Evolutionary conservation across 2,329 filamentous ascomycete species (phyloP), one percentile per base, ranked within the genome.

Genomic region (Bisporella sp.): DNA sequence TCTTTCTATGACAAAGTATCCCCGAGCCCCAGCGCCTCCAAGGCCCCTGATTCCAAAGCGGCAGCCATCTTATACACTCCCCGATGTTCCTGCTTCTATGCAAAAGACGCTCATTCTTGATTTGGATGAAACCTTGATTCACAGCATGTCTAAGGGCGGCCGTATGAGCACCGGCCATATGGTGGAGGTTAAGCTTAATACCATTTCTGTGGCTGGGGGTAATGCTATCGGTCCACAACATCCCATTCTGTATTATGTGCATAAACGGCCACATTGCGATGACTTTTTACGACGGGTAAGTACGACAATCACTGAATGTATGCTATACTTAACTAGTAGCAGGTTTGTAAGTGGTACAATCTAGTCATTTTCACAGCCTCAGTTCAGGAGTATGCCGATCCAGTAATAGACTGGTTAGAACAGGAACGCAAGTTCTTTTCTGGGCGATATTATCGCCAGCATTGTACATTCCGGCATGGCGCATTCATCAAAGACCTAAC

Each of bases 401-500:
- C 93, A 0, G 93, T 99, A 50, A 97, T 99, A 66, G 93, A 99
- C 75, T 97, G 91, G 90, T 78, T 99, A 53, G 93, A 99, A 71
- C 84, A 89, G 59, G 93, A 99, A 70, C 84, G 91, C 63, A 97
- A 97, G 71, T 97, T 89, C 73, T 99, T 99, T 70, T 87, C 87
- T 35, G 89, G 85, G 40, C 78, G 93, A 59, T 97, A 93, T 72
- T 99, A 99, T 70, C 82, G 93, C 49, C 93, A 99, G 68, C 92
- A 99, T 69, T 99, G 93, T 74, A 97, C 93, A 28, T 90, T 89
- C 65, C 81, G 93, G 48, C 93, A 96, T 61, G 92, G 92, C 46
- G 91, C 92, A 32, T 99, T 96, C 66, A 97, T 99, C 75, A 99
- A 99, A 69, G 93, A 99, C 70, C 75, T 99, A 50, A 93, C 89